Percentiles rank a stretch among this genome's conserved stretches.
Evolutionary conservation across 2,329 filamentous ascomycete genomes (phyloP).

Genomic region (Colletotrichum tropicicola): DNA sequence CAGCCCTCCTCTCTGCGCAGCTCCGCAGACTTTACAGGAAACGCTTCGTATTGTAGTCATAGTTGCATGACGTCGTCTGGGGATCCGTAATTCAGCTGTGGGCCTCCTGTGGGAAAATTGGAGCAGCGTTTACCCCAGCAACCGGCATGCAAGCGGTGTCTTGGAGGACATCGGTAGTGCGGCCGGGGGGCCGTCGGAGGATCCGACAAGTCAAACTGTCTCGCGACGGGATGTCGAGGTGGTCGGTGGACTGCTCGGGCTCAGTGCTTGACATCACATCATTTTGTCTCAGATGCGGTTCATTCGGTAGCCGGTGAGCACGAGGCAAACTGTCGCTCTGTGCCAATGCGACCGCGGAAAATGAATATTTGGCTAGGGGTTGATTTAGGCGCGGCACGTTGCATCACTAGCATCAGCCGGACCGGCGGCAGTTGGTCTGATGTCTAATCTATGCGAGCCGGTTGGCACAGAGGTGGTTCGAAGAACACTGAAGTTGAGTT

Average conservation of each 20-base stretch:
- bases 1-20: not conserved
- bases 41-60: constrained; percentile 2
- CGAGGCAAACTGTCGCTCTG: not conserved
- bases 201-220: constrained; percentile 12
- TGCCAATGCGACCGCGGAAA: not conserved
- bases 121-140: constrained; percentile 26
- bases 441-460: constrained; percentile 10
- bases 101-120: not conserved
- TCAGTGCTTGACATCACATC: not conserved
- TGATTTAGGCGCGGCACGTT: constrained; percentile 11
- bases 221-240: constrained; percentile 8
- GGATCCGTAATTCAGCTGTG: constrained; percentile 19
- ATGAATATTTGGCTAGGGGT: not conserved
- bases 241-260: not conserved
- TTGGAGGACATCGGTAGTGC: constrained; percentile 14
- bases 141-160: constrained; percentile 15
- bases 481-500: too few species aligned
- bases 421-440: constrained; percentile 12
- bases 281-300: not conserved
- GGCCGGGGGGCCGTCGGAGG: constrained; percentile 13
- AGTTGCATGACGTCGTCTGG: constrained; percentile 30
- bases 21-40: not conserved
- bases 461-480: not conserved
- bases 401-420: constrained; percentile 8
- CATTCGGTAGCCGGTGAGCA: not conserved